These are phyloP conservation scores for Aureobasidium sp. DNA, from an alignment of 2,329 filamentous ascomycete genomes.

Conservation along the genomic window DNA sequence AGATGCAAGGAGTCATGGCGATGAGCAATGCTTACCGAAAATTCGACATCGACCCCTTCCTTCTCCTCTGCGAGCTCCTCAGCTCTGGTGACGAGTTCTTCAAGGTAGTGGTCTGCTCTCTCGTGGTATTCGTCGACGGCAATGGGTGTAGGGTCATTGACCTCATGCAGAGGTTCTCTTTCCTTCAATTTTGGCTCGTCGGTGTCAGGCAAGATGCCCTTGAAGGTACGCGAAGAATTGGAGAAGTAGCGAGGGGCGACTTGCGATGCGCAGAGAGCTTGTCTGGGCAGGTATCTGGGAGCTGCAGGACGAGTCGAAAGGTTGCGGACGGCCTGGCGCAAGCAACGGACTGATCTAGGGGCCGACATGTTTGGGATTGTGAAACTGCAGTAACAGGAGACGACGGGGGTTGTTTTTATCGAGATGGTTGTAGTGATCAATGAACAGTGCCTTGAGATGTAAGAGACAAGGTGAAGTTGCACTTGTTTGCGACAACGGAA, in stretches of 20 bases:
- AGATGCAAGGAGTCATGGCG: not conserved
- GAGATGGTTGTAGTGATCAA: not conserved
- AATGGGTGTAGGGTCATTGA: constrained; percentile 55
- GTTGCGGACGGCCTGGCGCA: constrained; percentile 21
- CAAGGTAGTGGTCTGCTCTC: constrained; percentile 67
- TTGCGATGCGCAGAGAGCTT: constrained; percentile 12
- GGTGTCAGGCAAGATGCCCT: constrained; percentile 37
- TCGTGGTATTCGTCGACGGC: constrained; percentile 67
- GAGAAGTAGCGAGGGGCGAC: constrained; percentile 13
- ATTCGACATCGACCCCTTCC: constrained; percentile 81
- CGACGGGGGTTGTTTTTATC: not conserved
- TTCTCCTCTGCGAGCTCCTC: constrained; percentile 68
- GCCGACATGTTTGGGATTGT: constrained; percentile 20
- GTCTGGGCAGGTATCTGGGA: constrained; percentile 4
- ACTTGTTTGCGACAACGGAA: constrained; percentile 4
- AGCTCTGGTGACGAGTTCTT: constrained; percentile 50
- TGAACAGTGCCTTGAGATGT: not conserved
- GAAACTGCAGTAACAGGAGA: not conserved
- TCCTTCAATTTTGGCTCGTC: constrained; percentile 35
- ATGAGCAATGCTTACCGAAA: constrained; percentile 51
- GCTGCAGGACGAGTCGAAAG: constrained; percentile 15
- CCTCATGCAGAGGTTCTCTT: constrained; percentile 29
- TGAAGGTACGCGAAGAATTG: constrained; percentile 13
- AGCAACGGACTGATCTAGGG: constrained; percentile 20
- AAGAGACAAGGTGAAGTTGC: not conserved